phyloP scores from a whole-genome alignment of 2,329 filamentous ascomycete species.

The Pyrenophora graminea region DNA sequence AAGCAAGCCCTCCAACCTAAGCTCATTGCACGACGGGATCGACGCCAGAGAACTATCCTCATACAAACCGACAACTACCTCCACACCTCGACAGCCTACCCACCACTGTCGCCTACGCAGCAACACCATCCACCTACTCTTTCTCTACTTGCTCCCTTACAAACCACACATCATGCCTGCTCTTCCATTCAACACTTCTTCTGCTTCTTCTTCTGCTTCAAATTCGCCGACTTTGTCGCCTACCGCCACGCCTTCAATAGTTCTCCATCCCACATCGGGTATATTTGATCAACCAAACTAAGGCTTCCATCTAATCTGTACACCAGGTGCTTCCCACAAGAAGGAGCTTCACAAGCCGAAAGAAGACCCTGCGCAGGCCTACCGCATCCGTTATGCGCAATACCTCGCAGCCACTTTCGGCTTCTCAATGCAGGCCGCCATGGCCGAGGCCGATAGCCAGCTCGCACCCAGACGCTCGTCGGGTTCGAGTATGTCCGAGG shows the following conservation, averaged over 20 bases:
- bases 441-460: conserved; percentile 44
- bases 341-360: conserved; percentile 41
- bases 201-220: conserved; percentile 40
- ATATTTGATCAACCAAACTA: conserved; percentile 46
- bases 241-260: conserved; percentile 42
- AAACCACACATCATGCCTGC: conserved; percentile 41
- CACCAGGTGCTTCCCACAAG: conserved; percentile 36
- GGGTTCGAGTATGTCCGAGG: conserved; percentile 42
- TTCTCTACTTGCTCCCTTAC: conserved; percentile 8
- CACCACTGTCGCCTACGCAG: conserved; percentile 11
- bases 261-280: conserved; percentile 47
- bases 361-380: conserved; percentile 38
- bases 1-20: conserved; percentile 27
- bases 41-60: conserved; percentile 38
- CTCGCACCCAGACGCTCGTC: conserved; percentile 43
- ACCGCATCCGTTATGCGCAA: conserved; percentile 46
- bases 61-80: conserved; percentile 33
- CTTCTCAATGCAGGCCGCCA: conserved; percentile 45
- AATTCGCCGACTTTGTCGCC: conserved; percentile 38
- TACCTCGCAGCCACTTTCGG: conserved; percentile 48
- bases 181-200: conserved; percentile 40
- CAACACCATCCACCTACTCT: not conserved
- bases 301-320: conserved; percentile 43
- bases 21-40: conserved; percentile 33
- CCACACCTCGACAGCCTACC: conserved; percentile 10